Percentiles rank a stretch among this genome's conserved stretches.
phyloP scores from a whole-genome alignment of 768 basidiomycete genomes.

The Solioccasus polychromus region DNA sequence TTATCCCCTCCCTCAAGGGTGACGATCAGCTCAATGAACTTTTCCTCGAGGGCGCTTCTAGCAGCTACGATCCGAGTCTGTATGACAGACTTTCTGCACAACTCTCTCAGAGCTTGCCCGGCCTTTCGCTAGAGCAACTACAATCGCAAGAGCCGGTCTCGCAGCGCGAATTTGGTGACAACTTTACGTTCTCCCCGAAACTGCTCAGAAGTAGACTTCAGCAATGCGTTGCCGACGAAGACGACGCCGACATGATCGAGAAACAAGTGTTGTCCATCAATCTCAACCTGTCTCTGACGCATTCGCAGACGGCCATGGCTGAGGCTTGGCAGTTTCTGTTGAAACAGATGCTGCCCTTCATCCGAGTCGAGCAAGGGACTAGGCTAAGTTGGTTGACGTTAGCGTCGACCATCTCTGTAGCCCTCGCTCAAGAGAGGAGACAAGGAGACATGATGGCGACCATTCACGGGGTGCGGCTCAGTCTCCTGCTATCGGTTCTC shows the following conservation, averaged over 20 bases:
- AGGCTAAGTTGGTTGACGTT: conserved; percentile 54
- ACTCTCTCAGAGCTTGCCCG: conserved; percentile 51
- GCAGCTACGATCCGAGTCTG: conserved; percentile 68
- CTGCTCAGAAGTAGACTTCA: conserved; percentile 61
- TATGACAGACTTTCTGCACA: conserved; percentile 58
- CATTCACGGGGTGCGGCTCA: conserved; percentile 73
- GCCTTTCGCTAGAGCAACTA: conserved; percentile 63
- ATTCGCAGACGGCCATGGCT: conserved; percentile 70
- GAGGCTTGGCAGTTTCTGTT: conserved; percentile 78
- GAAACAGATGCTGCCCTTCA: conserved; percentile 57
- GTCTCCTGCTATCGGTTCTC: conserved; percentile 71
- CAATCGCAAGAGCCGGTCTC: conserved; percentile 57
- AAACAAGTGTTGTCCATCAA: conserved; percentile 72
- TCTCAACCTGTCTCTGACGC: conserved; percentile 80
- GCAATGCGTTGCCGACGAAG: conserved; percentile 32
- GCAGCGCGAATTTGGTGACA: conserved; percentile 77
- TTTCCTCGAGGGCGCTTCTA: conserved; percentile 65
- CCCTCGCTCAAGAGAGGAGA: conserved; percentile 65
- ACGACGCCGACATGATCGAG: conserved; percentile 48
- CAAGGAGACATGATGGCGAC: conserved; percentile 82
- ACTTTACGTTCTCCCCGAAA: conserved; percentile 67
- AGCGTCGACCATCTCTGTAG: conserved; percentile 61
- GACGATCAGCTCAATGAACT: conserved; percentile 66
- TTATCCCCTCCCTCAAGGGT: conserved; percentile 55
- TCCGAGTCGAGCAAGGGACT: conserved; percentile 58